Evolutionary conservation across 352 stramenopile species (phyloP), one percentile per base, ranked within the genome.

Genomic region (Phytopythium boreale): DNA sequence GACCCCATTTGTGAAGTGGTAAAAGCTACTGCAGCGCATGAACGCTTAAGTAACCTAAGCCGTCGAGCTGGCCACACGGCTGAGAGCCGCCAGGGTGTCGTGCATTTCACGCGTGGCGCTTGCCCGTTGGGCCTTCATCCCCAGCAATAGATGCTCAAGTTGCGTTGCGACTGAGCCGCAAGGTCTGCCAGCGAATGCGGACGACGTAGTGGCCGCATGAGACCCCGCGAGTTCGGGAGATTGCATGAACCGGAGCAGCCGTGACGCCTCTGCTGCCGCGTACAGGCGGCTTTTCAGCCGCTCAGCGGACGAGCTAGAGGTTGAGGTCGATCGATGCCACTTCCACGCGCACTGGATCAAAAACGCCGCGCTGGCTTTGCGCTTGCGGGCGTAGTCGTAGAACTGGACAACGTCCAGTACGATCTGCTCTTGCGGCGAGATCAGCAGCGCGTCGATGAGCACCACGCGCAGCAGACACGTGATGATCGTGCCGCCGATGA

Each of bases 351-450:
- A 69, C 57, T 88, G 79, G n/a, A 87, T 62, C 2, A 88, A 56
- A n/a, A 84, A 70, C 15, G 74, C 75, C 1, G 75, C 73, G 9
- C 72, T 64, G 49, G 64, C 64, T 58, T 80, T 83, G 39, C 77
- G 75, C 26, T 71, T 66, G 10, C 74, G 79, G 20, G 74, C 63
- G 52, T 82, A 76, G 31, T 77, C 64, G 68, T 88, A 81, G 59
- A 88, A 88, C 17, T 75, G 68, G 12, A 84, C 79, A 24, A 88
- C 77, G 55, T 88, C 75, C 19, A 88, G 77, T 43, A 88, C 79
- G 26, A 79, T 70, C 61, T 80, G 73, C 61, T 88, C 79, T 66
- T 87, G 77, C 19, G 75, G 73, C 27, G 75, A 82, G 31, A 88
- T 50, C 24, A 79, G 72, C 29, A 88, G 67, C 5, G 77, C 74